Percentiles rank a stretch among this genome's conserved stretches.
These are phyloP conservation scores for Morella rubra DNA, from an alignment of 306 rosid species.

Conservation along the genomic window DNA sequence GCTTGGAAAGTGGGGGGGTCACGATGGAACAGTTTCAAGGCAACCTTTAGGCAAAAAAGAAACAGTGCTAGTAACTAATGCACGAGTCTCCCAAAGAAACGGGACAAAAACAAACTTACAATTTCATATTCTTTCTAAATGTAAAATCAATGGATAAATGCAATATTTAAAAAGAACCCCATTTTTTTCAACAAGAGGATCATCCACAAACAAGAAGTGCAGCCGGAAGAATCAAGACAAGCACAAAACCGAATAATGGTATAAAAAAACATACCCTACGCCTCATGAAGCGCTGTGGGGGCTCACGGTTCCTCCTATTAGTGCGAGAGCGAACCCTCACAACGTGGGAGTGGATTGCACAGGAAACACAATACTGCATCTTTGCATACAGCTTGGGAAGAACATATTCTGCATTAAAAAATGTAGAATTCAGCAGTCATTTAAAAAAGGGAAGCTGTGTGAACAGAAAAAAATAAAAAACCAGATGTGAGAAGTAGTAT, in stretches of 20 bases:
- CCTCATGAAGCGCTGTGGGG: slow-evolving; percentile 81
- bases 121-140: no score
- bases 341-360: slow-evolving; percentile 96
- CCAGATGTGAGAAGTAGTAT: no score
- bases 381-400: slow-evolving; percentile 94
- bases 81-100: not conserved
- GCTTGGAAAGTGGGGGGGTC: not conserved
- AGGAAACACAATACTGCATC: slow-evolving; percentile 96
- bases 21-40: not conserved
- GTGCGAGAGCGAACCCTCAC: slow-evolving; percentile 90
- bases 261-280: slow-evolving; percentile 52
- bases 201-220: not conserved
- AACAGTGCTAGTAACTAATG: not conserved
- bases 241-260: not conserved
- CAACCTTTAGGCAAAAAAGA: not conserved
- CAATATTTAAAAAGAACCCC: not conserved
- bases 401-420: slow-evolving; percentile 54
- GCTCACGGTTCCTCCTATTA: slow-evolving; percentile 84
- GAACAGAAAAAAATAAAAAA: not conserved
- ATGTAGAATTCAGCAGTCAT: not conserved
- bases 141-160: not conserved
- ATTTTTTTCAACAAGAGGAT: not conserved
- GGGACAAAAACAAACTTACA: no score
- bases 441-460: not conserved
- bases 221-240: not conserved